Percentiles rank a stretch among this genome's conserved stretches.
These are phyloP conservation scores for Cornus controversa DNA, from an alignment of 148 eudicot species.

Conservation along the genomic window DNA sequence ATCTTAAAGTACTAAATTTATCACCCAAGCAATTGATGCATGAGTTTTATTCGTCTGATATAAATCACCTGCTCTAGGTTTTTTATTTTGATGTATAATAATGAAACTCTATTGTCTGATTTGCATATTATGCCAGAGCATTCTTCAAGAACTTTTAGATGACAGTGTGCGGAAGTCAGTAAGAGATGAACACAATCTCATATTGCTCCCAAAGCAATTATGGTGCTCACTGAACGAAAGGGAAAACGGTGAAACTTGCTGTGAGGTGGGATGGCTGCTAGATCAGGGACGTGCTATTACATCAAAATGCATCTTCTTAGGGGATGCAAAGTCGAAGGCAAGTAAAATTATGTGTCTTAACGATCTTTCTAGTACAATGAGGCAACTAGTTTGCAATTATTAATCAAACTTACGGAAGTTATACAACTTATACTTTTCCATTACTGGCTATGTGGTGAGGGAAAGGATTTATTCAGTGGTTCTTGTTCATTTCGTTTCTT, in stretches of 20 bases:
- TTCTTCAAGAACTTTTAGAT: conserved; percentile 48
- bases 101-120: neutral
- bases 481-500: neutral
- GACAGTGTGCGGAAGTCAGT: conserved; percentile 31
- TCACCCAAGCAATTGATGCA: neutral
- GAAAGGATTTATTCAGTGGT: neutral
- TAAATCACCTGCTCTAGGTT: conserved; percentile 10
- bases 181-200: conserved; percentile 50
- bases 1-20: neutral
- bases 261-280: conserved; percentile 85
- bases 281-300: conserved; percentile 62
- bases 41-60: neutral
- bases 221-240: conserved; percentile 70
- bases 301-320: conserved; percentile 74
- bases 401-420: neutral
- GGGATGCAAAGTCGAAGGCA: conserved; percentile 58
- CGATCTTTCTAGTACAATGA: neutral
- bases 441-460: neutral
- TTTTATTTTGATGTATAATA: neutral
- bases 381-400: neutral
- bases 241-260: conserved; percentile 56
- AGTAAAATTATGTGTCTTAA: conserved; percentile 4
- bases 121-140: conserved; percentile 26
- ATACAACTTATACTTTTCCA: neutral
- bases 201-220: conserved; percentile 66